Conservation (phyloP, 192 early-diverging fungal species). For the Backusella circina region DNA sequence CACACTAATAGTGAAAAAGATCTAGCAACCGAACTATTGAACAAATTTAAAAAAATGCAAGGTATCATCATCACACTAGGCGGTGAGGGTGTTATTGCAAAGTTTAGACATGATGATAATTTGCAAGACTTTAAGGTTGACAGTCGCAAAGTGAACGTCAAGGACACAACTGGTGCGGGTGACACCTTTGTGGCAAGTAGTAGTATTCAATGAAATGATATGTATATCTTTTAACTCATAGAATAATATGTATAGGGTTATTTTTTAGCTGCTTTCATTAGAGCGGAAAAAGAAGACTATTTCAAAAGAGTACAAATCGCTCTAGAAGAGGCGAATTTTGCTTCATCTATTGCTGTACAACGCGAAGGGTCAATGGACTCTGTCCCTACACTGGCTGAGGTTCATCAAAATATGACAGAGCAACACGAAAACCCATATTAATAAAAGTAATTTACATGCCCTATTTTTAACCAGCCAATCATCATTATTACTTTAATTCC, state of each 20-base stretch:
- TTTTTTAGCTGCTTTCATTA: conserved; percentile 55
- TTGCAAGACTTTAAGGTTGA: conserved; percentile 36
- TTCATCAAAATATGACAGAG: conserved; percentile 17
- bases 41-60: conserved; percentile 41
- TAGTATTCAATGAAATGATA: not conserved
- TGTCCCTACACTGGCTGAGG: conserved; percentile 51
- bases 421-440: not conserved
- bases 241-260: conserved; percentile 49
- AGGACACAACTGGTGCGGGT: conserved; percentile 60
- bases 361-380: conserved; percentile 64
- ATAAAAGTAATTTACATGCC: not conserved
- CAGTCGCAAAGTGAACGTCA: conserved; percentile 42
- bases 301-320: conserved; percentile 41
- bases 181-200: conserved; percentile 59
- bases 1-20: conserved; percentile 5
- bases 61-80: conserved; percentile 71
- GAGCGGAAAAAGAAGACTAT: conserved; percentile 28
- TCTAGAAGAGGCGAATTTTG: conserved; percentile 55
- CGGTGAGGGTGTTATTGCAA: conserved; percentile 55
- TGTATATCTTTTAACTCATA: not conserved
- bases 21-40: conserved; percentile 39
- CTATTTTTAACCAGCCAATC: conserved; percentile 8
- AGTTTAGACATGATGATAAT: conserved; percentile 35
- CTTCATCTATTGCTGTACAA: conserved; percentile 65
- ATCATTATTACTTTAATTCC: not conserved